Percentiles rank a stretch among this genome's conserved stretches.
Evolutionary conservation across 2,329 filamentous ascomycete genomes (phyloP).

Genomic region (Coleophoma eucalyptorum): DNA sequence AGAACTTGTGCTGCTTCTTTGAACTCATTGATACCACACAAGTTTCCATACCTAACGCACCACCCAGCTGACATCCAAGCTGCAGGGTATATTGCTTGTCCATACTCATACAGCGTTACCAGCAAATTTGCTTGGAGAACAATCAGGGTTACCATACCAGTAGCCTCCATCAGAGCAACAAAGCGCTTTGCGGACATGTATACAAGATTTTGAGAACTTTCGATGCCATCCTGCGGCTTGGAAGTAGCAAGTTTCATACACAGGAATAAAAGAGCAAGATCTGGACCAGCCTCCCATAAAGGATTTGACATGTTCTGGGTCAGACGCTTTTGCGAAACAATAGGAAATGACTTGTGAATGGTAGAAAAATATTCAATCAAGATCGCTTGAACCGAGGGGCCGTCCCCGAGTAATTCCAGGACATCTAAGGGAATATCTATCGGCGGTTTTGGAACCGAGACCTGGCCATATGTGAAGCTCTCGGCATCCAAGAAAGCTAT

Average conservation of each 20-base stretch:
- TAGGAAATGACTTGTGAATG: constrained; percentile 43
- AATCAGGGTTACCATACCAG: constrained; percentile 36
- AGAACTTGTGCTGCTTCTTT: constrained; percentile 32
- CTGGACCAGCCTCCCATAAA: constrained; percentile 38
- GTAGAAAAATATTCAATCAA: constrained; percentile 38
- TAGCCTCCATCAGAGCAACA: constrained; percentile 34
- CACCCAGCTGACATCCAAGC: constrained; percentile 43
- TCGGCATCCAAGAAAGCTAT: constrained; percentile 40
- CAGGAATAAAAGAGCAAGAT: constrained; percentile 42
- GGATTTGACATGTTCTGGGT: constrained; percentile 33
- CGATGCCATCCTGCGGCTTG: constrained; percentile 29
- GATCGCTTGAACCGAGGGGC: constrained; percentile 31
- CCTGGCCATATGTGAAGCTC: constrained; percentile 32
- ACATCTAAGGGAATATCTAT: constrained; percentile 30
- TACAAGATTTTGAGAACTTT: constrained; percentile 30
- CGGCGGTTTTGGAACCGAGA: constrained; percentile 33
- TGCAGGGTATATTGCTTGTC: constrained; percentile 45
- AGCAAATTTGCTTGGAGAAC: constrained; percentile 42
- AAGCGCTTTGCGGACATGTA: constrained; percentile 41
- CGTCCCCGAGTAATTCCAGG: constrained; percentile 34
- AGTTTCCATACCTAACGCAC: constrained; percentile 40
- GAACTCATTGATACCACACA: constrained; percentile 37
- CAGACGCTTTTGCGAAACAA: constrained; percentile 42
- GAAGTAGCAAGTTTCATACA: constrained; percentile 43
- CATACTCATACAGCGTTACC: constrained; percentile 42